Base-by-base conservation (phyloP, 2,329 filamentous ascomycete species). In the Xylariales sp. region DNA sequence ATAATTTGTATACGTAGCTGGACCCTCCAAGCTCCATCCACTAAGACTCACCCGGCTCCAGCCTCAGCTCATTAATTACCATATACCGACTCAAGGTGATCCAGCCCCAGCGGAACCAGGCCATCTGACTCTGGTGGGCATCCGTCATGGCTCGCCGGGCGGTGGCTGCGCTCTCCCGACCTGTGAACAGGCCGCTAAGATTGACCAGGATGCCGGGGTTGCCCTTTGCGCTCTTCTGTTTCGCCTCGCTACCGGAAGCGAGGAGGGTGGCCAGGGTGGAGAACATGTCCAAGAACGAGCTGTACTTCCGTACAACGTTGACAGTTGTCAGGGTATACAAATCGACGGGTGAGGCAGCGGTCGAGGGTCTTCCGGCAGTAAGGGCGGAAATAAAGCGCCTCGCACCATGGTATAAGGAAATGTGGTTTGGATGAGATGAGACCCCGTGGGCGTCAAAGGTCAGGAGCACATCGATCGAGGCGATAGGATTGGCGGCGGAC, bases 21-120 rank as follows among this genome's bases (percentile, higher is more conserved):
- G n/a, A n/a, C n/a, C n/a, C n/a, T n/a, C n/a, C n/a, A n/a, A n/a
- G n/a, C n/a, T n/a, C n/a, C n/a, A n/a, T n/a, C n/a, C n/a, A n/a
- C n/a, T n/a, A n/a, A n/a, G n/a, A n/a, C n/a, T n/a, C n/a, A n/a
- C n/a, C n/a, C n/a, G n/a, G n/a, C 47, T 76, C 73, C 21, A 77
- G 58, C 55, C 70, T 75, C 62, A 98, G 58, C 59, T 97, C 90
- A 62, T 98, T 98, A 21, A 97, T 76, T 40, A 89, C 76, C 93
- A 98, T 97, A 65, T 97, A 98, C 43, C 93, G 74, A 54, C 89
- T 93, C 40, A 95, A 59, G 0, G 78, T 74, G 56, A 98, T 95
- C 89, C 90, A 98, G 3, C 89, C 88, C 77, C 89, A 97, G 6
- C 93, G 79, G 58, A 97, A 98, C 93, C 93, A 98, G 25, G 87